These are phyloP conservation scores for Moesziomyces parantarcticus DNA, from an alignment of 1,284 basidiomycete species.

Conservation along the genomic window DNA sequence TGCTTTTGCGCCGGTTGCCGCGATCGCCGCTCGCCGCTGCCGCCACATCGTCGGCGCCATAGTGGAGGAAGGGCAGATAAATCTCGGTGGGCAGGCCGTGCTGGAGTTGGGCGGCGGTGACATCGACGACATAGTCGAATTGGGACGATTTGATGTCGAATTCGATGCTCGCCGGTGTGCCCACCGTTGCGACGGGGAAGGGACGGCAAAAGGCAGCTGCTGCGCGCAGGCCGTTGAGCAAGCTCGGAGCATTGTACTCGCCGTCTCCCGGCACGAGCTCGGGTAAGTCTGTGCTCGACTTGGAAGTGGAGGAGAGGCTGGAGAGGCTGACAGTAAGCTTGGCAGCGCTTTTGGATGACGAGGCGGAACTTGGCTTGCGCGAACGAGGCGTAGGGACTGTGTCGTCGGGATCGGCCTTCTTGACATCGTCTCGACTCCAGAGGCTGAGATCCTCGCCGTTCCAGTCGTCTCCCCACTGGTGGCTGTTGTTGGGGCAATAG, in stretches of 20 bases:
- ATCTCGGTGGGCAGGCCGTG: constrained; percentile 78
- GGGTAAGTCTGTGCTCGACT: constrained; percentile 19
- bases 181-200: constrained; percentile 51
- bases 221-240: constrained; percentile 53
- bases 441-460: constrained; percentile 91
- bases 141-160: constrained; percentile 60
- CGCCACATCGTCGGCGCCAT: constrained; percentile 72
- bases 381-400: not conserved
- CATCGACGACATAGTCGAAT: constrained; percentile 43
- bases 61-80: constrained; percentile 88
- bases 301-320: constrained; percentile 15
- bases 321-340: constrained; percentile 14
- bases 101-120: constrained; percentile 31
- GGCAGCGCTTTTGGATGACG: constrained; percentile 11
- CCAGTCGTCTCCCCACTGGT: constrained; percentile 95
- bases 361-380: constrained; percentile 1
- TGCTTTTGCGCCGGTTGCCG: constrained; percentile 25
- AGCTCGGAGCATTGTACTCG: constrained; percentile 27
- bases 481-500: constrained; percentile 79
- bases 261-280: constrained; percentile 21
- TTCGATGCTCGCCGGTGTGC: constrained; percentile 53
- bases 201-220: constrained; percentile 58
- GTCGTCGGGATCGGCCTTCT: constrained; percentile 48
- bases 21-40: constrained; percentile 44
- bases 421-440: constrained; percentile 82